These are phyloP conservation scores for Porphyrellus sp. DNA, from an alignment of 1,284 basidiomycete species.

Conservation along the genomic window DNA sequence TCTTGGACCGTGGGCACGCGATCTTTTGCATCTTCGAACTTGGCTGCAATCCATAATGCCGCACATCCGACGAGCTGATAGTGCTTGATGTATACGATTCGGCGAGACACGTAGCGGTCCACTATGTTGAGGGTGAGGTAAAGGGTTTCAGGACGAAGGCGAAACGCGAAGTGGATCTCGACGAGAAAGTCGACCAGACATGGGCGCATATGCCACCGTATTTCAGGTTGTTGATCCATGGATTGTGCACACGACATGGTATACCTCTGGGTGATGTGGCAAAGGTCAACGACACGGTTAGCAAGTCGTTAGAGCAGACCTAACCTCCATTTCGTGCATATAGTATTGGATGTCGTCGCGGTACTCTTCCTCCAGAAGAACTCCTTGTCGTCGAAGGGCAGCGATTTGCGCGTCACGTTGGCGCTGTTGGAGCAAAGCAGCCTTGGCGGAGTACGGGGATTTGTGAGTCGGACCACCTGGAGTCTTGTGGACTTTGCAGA, in stretches of 20 bases:
- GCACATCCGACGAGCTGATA: conserved; percentile 99
- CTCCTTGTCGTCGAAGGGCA: conserved; percentile 64
- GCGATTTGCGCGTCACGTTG: conserved; percentile 66
- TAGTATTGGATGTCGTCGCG: conserved; percentile 88
- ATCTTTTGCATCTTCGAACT: conserved; percentile 99
- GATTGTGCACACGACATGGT: conserved; percentile 89
- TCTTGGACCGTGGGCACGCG: conserved; percentile 94
- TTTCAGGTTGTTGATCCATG: conserved; percentile 99
- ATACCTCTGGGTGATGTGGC: conserved; percentile 50
- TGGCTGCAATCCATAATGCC: conserved; percentile 97
- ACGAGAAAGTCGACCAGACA: conserved; percentile 98
- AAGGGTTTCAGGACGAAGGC: conserved; percentile 95
- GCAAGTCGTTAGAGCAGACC: conserved; percentile 34
- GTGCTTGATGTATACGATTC: conserved; percentile 98
- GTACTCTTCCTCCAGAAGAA: conserved; percentile 90
- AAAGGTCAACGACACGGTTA: conserved; percentile 12
- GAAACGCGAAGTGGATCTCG: conserved; percentile 96
- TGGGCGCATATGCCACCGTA: conserved; percentile 97
- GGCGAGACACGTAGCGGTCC: conserved; percentile 97
- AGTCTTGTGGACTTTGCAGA: conserved; percentile 63
- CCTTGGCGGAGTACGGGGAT: conserved; percentile 62
- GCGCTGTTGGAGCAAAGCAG: conserved; percentile 56
- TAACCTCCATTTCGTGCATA: conserved; percentile 98
- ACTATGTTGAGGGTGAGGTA: conserved; percentile 99
- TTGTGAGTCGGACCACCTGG: conserved; percentile 47